phyloP scores from a whole-genome alignment of 2,329 filamentous ascomycete genomes.

The Cladophialophora exuberans region DNA sequence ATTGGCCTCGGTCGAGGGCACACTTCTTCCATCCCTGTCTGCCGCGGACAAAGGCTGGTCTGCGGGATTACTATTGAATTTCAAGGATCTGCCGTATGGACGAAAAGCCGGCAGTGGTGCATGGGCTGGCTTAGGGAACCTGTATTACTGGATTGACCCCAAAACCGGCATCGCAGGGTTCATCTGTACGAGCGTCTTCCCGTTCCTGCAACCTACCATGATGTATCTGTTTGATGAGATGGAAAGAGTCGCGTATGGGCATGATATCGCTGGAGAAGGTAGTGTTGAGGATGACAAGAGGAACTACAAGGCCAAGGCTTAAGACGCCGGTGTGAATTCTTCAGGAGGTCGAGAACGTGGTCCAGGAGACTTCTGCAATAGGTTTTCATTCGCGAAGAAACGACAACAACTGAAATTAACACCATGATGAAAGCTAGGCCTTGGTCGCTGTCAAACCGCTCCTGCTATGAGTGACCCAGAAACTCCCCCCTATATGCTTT shows the following conservation, averaged over 20 bases:
- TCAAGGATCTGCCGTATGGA: constrained; percentile 23
- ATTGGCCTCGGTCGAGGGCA: constrained; percentile 8
- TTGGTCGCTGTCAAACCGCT: no score
- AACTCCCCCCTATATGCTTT: no score
- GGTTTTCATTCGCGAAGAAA: no score
- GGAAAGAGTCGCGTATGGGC: constrained; percentile 29
- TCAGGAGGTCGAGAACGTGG: no score
- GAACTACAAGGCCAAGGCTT: constrained; percentile 13
- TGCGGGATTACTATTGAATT: constrained; percentile 28
- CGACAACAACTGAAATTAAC: no score
- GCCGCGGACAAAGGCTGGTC: constrained; percentile 24
- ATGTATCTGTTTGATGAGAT: constrained; percentile 27
- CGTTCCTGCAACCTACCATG: constrained; percentile 24
- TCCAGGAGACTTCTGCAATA: no score
- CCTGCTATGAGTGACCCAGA: no score
- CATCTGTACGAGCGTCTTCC: constrained; percentile 16
- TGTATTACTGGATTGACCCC: constrained; percentile 32
- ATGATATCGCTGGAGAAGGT: constrained; percentile 5
- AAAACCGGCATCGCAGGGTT: constrained; percentile 21
- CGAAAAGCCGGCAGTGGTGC: constrained; percentile 25
- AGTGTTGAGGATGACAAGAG: constrained; percentile 5
- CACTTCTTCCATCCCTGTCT: constrained; percentile 20
- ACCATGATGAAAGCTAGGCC: no score
- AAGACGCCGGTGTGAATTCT: no score
- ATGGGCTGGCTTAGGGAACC: constrained; percentile 31